Percentiles rank a stretch among this genome's conserved stretches.
phyloP scores from a whole-genome alignment of 192 early-diverging fungal species.

The Coemansia sp. region DNA sequence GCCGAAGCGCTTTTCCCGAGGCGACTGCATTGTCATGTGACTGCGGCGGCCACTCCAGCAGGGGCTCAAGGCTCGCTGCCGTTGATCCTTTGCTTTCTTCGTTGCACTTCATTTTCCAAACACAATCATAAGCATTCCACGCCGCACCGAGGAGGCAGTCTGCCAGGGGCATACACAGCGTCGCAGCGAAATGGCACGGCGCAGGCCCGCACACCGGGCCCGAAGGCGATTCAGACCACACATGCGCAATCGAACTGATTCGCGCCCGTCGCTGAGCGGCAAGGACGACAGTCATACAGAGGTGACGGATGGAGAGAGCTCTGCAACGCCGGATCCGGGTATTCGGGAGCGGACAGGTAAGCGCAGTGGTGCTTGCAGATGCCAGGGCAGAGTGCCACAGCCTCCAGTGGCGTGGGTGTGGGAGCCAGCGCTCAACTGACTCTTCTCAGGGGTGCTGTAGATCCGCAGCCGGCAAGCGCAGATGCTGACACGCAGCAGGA shows the following conservation, averaged over 20 bases:
- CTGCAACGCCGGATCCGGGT: too few species aligned
- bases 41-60: neutral
- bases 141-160: too few species aligned
- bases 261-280: constrained; percentile 1
- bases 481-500: constrained; percentile 6
- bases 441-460: neutral
- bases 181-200: constrained; percentile 35
- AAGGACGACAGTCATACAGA: too few species aligned
- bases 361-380: too few species aligned
- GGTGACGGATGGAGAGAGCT: too few species aligned
- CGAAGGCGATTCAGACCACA: constrained; percentile 6
- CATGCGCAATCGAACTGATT: neutral
- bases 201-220: constrained; percentile 1
- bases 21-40: constrained; percentile 46
- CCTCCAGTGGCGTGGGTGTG: too few species aligned
- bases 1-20: constrained; percentile 15
- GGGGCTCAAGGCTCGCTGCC: neutral
- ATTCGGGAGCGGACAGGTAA: too few species aligned
- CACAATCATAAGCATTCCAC: too few species aligned
- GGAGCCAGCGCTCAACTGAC: too few species aligned
- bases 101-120: neutral
- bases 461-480: neutral
- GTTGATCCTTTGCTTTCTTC: neutral
- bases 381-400: too few species aligned
- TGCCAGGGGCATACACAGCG: too few species aligned